These are phyloP conservation scores for Colletotrichum neosansevieriae DNA, from an alignment of 2,329 filamentous ascomycete genomes.

Conservation along the genomic window DNA sequence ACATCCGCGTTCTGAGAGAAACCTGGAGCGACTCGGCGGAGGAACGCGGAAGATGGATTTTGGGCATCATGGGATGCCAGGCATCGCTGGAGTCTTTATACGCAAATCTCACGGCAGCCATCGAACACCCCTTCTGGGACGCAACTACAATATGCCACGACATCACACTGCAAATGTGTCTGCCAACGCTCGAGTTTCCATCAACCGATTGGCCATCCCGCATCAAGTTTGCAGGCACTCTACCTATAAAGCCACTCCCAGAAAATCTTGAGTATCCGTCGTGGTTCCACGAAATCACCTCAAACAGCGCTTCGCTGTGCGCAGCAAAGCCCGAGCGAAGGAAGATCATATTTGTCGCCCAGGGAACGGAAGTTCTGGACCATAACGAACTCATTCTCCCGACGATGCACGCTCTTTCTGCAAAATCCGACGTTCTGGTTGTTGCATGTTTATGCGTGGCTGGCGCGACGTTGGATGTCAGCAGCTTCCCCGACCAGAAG, in stretches of 20 bases:
- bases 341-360: conserved; percentile 59
- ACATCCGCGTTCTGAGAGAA: neutral
- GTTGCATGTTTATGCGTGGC: conserved; percentile 42
- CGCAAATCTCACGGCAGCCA: neutral
- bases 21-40: neutral
- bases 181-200: conserved; percentile 53
- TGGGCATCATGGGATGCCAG: conserved; percentile 17
- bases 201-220: conserved; percentile 51
- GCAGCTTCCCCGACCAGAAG: conserved; percentile 42
- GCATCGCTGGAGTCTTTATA: conserved; percentile 12
- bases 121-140: conserved; percentile 28
- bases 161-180: conserved; percentile 49
- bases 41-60: conserved; percentile 13
- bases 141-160: conserved; percentile 44
- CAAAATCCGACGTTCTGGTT: conserved; percentile 51
- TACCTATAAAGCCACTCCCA: conserved; percentile 50
- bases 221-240: conserved; percentile 58
- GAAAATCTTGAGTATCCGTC: conserved; percentile 49
- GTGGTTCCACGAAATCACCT: conserved; percentile 60
- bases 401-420: conserved; percentile 55
- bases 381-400: conserved; percentile 58
- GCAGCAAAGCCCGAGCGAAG: conserved; percentile 42
- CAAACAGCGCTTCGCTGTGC: conserved; percentile 22
- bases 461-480: neutral
- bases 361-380: conserved; percentile 58